These are phyloP conservation scores for Botrytis pseudocinerea DNA, from an alignment of 2,329 filamentous ascomycete genomes.

Conservation along the genomic window DNA sequence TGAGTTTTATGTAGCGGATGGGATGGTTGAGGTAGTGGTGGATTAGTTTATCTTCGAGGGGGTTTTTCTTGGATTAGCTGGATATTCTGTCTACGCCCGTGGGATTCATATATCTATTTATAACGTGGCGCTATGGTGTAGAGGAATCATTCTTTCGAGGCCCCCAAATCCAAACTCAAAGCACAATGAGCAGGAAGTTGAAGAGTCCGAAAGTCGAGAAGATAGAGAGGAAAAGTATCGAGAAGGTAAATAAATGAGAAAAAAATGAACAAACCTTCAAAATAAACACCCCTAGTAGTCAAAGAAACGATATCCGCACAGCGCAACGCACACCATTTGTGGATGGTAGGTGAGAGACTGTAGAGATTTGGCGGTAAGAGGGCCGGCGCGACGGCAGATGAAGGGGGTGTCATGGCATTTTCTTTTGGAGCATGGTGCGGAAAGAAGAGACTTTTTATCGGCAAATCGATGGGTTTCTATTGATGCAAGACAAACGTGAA, in stretches of 20 bases:
- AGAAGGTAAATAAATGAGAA: not conserved
- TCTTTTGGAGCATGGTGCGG: conserved; percentile 25
- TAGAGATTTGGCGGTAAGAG: conserved; percentile 64
- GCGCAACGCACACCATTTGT: conserved; percentile 59
- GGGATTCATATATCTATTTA: not conserved
- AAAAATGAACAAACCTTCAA: conserved; percentile 49
- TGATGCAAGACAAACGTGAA: not conserved
- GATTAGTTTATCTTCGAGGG: conserved; percentile 52
- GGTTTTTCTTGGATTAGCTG: not conserved
- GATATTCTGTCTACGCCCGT: too few relatives aligned
- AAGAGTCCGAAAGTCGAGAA: not conserved
- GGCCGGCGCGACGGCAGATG: conserved; percentile 35
- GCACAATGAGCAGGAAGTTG: not conserved
- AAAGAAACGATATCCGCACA: conserved; percentile 53
- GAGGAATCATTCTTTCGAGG: too few relatives aligned
- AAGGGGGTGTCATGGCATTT: conserved; percentile 52
- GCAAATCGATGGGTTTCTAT: not conserved
- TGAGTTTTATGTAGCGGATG: conserved; percentile 71
- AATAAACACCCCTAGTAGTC: conserved; percentile 48
- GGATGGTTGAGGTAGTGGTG: conserved; percentile 73
- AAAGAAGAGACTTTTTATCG: not conserved
- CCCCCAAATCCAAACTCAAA: too few relatives aligned
- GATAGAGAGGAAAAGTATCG: not conserved
- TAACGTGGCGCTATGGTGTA: too few relatives aligned
- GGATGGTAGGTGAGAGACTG: conserved; percentile 60